phyloP scores from a whole-genome alignment of 2,329 filamentous ascomycete genomes.

The Penicillium aurantiogriseum region DNA sequence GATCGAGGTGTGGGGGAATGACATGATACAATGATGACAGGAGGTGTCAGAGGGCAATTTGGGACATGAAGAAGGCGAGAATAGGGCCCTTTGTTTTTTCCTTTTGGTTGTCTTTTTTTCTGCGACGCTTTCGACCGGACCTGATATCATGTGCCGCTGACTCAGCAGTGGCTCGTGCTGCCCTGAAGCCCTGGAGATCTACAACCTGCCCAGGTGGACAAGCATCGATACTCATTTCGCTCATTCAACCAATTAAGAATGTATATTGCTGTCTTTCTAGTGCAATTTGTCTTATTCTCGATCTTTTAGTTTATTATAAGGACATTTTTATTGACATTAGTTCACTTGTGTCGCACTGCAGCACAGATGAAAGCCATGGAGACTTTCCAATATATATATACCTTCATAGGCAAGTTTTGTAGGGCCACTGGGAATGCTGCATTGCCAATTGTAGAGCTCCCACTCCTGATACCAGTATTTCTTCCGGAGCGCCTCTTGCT shows the following conservation, averaged over 20 bases:
- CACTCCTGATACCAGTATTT: not conserved
- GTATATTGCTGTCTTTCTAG: not conserved
- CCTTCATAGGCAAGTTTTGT: not conserved
- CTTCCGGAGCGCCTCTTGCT: not conserved
- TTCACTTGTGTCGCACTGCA: not conserved
- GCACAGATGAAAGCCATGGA: not conserved
- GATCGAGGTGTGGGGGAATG: not conserved
- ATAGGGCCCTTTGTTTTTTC: constrained; percentile 18
- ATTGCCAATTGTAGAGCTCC: not conserved
- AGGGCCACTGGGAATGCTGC: not conserved
- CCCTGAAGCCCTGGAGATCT: not conserved
- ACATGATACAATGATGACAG: constrained; percentile 18
- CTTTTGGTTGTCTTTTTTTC: constrained; percentile 23
- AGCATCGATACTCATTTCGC: not conserved
- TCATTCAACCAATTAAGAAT: not conserved
- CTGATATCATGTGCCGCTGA: constrained; percentile 32
- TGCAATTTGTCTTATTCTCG: not conserved
- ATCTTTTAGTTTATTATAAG: not conserved
- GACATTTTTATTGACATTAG: not conserved
- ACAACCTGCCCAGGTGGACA: not conserved
- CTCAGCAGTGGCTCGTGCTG: constrained; percentile 18
- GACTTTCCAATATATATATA: not conserved
- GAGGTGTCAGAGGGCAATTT: constrained; percentile 25
- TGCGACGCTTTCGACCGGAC: constrained; percentile 25
- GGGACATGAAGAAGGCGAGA: constrained; percentile 21